Evolutionary conservation across 495 filamentous ascomycete species (phyloP), one percentile per base, ranked within the genome.

Genomic region (Cudoniella acicularis): DNA sequence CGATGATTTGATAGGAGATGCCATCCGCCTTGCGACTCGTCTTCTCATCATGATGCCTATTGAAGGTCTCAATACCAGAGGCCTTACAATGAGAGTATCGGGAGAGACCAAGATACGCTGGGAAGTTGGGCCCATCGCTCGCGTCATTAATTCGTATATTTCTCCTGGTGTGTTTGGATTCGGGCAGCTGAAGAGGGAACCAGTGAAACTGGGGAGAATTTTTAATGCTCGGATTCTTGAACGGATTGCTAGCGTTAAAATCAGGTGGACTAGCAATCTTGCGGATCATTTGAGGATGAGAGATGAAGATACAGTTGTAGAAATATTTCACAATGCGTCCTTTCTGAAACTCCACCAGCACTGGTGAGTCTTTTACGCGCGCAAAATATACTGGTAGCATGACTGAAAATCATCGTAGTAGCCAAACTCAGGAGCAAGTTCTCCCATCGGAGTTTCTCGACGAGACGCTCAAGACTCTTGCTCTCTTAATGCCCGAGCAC

Each of bases 401-500:
- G n/a, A n/a, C n/a, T n/a, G n/a, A n/a, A n/a, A n/a, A n/a, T n/a
- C n/a, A n/a, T n/a, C n/a, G 9, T n/a, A 8, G 9, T 10, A 48
- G 18, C 45, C 18, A 6, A 6, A 48, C 51, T 13, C 68, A 72
- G 23, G 41, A 20, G 47, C 52, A 16, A 41, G n/a, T 59, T 2
- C 65, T 76, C 10, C 75, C 73, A 1, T 17, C 43, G 1, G 64
- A 40, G 10, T 63, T 81, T 6, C 46, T 70, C 13, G 61, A 77
- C 10, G 78, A 81, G 65, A 81, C 77, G 2, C 62, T 81, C 0
- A 56, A 55, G 17, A 77, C 77, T 0, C 51, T 79, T 9, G 52
- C 74, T 0, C 70, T 81, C 1, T 69, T 80, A 3, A 59, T 80
- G 17, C 78, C 77, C 4, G 67, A 69, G 45, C 53, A 60, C 27